Evolutionary conservation across 306 rosid genomes (phyloP).

Genomic region (Cicer pinnatifidum): DNA sequence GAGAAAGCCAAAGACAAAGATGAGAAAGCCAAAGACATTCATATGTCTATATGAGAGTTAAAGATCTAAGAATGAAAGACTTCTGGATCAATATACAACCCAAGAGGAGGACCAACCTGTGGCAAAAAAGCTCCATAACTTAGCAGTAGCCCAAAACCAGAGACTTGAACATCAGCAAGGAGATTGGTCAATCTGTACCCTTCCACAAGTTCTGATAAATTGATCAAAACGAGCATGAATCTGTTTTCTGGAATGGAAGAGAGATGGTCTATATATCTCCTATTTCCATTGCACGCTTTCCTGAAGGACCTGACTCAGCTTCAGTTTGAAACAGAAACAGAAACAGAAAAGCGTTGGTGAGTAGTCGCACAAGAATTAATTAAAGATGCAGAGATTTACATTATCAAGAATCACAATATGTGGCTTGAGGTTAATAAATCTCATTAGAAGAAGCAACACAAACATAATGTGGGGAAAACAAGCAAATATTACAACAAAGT

Average conservation of each 20-base stretch:
- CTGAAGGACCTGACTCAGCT: constrained; percentile 37
- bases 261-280: constrained; percentile 22
- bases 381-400: neutral
- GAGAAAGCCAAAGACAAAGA: neutral
- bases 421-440: no score
- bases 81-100: constrained; percentile 32
- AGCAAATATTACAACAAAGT: no score
- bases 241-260: constrained; percentile 39
- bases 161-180: neutral
- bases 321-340: constrained; percentile 41
- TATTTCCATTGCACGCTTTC: constrained; percentile 42
- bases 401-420: neutral
- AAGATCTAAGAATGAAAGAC: constrained; percentile 28
- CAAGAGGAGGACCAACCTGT: constrained; percentile 21
- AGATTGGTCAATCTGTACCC: no score
- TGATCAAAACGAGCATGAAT: constrained; percentile 32
- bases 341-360: constrained; percentile 47
- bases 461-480: no score
- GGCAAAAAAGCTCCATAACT: neutral
- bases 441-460: no score
- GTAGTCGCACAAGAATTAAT: constrained; percentile 34
- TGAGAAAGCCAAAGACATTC: constrained; percentile 12
- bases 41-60: constrained; percentile 38
- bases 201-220: constrained; percentile 1
- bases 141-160: neutral